Conservation (phyloP, 441 rosid genomes). For the Geranium incanum region DNA sequence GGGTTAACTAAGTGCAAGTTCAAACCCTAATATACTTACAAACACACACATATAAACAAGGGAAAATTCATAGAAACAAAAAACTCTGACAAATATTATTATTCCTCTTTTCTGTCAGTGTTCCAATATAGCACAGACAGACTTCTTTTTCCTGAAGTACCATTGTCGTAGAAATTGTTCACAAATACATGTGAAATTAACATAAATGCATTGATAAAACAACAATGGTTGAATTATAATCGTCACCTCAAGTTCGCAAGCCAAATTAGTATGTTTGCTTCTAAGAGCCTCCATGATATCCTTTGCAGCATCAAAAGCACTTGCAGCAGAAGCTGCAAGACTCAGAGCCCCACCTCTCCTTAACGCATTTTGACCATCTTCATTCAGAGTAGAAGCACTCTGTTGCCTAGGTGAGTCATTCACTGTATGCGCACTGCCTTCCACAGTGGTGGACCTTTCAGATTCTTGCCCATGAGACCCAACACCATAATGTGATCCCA, state of each 20-base stretch:
- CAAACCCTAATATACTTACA: not conserved
- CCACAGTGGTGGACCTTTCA: slow-evolving; percentile 53
- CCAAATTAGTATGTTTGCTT: slow-evolving; percentile 93
- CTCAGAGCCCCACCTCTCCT: slow-evolving; percentile 59
- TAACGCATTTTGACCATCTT: slow-evolving; percentile 51
- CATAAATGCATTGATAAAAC: not conserved
- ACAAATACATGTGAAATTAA: not conserved
- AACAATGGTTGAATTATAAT: slow-evolving; percentile 18
- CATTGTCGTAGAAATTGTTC: not conserved
- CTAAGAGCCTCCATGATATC: slow-evolving; percentile 95
- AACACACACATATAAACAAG: not conserved
- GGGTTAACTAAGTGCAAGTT: not conserved
- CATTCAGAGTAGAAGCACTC: slow-evolving; percentile 52
- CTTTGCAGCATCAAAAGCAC: slow-evolving; percentile 96
- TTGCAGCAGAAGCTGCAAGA: slow-evolving; percentile 66
- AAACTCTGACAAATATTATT: not conserved
- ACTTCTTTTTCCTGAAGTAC: not conserved
- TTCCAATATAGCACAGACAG: not conserved
- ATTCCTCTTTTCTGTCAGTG: not conserved
- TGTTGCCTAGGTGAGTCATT: slow-evolving; percentile 71
- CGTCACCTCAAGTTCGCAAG: slow-evolving; percentile 89
- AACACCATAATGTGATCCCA: slow-evolving; percentile 66
- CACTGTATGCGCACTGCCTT: slow-evolving; percentile 48
- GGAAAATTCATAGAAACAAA: not conserved
- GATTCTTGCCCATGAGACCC: slow-evolving; percentile 74